A percentile compares a stretch with the other conserved stretches of the same genome.
phyloP scores from a whole-genome alignment of 805 yeast genomes.

The Zygosaccharomyces kombuchaensis region DNA sequence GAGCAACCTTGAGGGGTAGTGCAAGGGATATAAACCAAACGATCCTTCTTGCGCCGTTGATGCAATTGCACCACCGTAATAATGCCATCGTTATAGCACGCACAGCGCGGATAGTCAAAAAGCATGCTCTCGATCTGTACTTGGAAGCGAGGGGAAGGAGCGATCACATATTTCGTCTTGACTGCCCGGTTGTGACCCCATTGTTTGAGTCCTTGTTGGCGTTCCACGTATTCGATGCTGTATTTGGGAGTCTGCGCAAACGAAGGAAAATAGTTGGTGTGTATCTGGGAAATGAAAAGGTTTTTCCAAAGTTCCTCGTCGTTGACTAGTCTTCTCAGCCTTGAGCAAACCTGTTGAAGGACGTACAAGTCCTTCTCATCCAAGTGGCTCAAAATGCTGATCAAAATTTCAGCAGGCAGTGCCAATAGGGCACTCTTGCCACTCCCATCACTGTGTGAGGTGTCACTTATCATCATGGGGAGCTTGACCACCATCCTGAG shows the following conservation, averaged over 20 bases:
- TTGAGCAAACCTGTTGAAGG: constrained; percentile 32
- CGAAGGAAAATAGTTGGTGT: constrained; percentile 36
- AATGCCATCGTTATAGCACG: constrained; percentile 35
- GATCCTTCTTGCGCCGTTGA: constrained; percentile 24
- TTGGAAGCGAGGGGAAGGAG: constrained; percentile 24
- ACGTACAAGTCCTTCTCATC: constrained; percentile 36
- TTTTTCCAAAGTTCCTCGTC: constrained; percentile 43
- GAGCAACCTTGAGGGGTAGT: constrained; percentile 38
- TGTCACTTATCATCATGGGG: background rate
- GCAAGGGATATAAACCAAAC: constrained; percentile 35
- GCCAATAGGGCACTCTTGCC: constrained; percentile 6
- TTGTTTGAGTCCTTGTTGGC: constrained; percentile 28
- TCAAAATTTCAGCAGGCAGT: constrained; percentile 38
- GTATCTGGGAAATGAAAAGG: constrained; percentile 32
- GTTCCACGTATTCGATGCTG: constrained; percentile 34
- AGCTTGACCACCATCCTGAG: background rate
- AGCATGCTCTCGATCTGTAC: constrained; percentile 29
- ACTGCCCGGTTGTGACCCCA: constrained; percentile 37
- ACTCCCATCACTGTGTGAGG: background rate
- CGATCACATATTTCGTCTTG: constrained; percentile 31
- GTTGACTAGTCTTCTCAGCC: constrained; percentile 31
- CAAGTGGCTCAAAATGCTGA: constrained; percentile 35
- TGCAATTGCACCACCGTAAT: constrained; percentile 34
- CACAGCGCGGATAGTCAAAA: constrained; percentile 35
- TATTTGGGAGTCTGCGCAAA: constrained; percentile 34